These are phyloP conservation scores for Auricularia auricula-judae DNA, from an alignment of 768 basidiomycete genomes.

Conservation along the genomic window DNA sequence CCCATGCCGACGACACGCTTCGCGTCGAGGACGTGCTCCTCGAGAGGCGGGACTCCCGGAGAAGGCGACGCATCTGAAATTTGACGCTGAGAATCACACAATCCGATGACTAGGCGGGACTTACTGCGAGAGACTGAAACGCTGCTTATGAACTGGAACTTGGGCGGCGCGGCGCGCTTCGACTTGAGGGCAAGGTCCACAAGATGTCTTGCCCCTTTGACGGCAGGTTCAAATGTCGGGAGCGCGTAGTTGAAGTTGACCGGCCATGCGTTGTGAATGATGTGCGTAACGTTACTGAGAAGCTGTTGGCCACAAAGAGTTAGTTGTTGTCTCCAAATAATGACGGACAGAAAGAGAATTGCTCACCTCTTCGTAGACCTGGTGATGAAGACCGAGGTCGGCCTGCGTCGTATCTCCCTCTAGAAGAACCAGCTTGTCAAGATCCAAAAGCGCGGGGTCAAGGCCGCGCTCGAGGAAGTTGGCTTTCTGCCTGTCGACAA, in stretches of 20 bases:
- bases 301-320: too few relatives aligned
- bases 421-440: constrained; percentile 20
- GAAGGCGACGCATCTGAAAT: too few relatives aligned
- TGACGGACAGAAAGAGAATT: neutral
- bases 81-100: too few relatives aligned
- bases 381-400: constrained; percentile 17
- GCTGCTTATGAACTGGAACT: constrained; percentile 33
- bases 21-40: neutral
- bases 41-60: neutral
- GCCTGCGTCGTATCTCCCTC: constrained; percentile 18
- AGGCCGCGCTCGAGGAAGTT: constrained; percentile 22
- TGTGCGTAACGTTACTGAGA: constrained; percentile 7
- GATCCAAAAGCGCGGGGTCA: constrained; percentile 11
- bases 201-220: constrained; percentile 28
- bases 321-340: too few relatives aligned
- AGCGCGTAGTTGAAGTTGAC: constrained; percentile 32
- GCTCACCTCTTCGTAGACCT: constrained; percentile 15
- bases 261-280: constrained; percentile 33
- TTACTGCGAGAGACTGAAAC: constrained; percentile 24
- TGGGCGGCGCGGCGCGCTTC: constrained; percentile 16
- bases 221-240: constrained; percentile 31
- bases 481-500: constrained; percentile 17
- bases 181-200: constrained; percentile 26
- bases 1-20: constrained; percentile 15
- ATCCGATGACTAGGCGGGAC: neutral